Base-by-base conservation (phyloP, 169 alveolate species). In the Eimeria sp. region DNA sequence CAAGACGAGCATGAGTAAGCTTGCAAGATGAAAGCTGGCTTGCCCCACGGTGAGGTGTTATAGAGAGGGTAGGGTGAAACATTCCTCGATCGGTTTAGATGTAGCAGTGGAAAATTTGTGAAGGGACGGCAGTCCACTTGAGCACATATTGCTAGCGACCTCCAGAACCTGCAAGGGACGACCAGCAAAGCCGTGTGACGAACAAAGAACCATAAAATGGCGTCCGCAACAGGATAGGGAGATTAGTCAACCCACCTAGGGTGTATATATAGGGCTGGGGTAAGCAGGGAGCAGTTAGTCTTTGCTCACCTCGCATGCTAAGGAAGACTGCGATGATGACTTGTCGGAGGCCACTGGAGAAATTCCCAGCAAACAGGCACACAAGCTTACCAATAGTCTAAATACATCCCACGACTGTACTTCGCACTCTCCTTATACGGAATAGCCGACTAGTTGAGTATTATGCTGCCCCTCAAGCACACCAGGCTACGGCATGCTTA, bases 41-140 rank as follows among this genome's bases (percentile, higher is more conserved):
- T 4, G 2, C 4, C 4, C 49, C 49, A 4, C 4, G 2, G 49
- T 43, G 49, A 62, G 71, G 71, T 62, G 30, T 77, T 37, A 49
- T 27, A 49, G 49, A 40, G 37, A 8, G 62, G 52, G 18, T 71
- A 85, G 40, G 68, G 30, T 37, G 71, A 85, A 85, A 18, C 77
- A 85, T 18, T 85, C 64, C 43, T 85, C 64, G 16, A 85, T 85
- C 54, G 93, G 93, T 27, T 30, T 85, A 23, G 93, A 33, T 3
- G 71, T 60, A 27, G 93, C 93, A 37, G 49, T 37, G 54, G 62
- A 40, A 62, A 85, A 85, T 13, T 37, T 74, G 60, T 64, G 78
- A 10, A 85, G 52, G n/a, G 82, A 43, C 54, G 93, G 93, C 18
- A n/a, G 43, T 46, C 80, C 93, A 62, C 18, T 74, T 25, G 80